Base-by-base conservation (phyloP, 805 yeast genomes). In the Brettanomyces custersianus region DNA sequence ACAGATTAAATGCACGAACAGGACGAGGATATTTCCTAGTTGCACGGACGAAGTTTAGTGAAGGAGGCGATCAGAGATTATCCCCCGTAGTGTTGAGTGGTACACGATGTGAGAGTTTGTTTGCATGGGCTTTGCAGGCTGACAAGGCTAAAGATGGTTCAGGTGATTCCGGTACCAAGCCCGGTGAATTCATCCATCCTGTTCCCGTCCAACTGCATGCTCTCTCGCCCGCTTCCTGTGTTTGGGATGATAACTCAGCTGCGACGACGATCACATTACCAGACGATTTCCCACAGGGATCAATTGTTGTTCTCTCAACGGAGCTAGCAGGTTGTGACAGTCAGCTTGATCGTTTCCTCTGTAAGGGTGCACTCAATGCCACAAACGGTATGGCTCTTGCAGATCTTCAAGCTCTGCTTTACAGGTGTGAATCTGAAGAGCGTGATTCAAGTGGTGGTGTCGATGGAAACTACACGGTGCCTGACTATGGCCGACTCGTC, bases 11-110 rank as follows among this genome's bases (percentile, higher is more conserved):
- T 53, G 80, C 94, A 0, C 71, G 75, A 44, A 77, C 86, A 2
- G 97, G 97, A 2, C 70, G 71, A 40, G 98, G 98, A 2, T 84
- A 82, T 74, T 86, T 83, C 47, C 65, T 92, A 48, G 72, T 90
- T 49, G 95, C 96, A 0, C 73, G 96, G 52, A 76, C 92, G 2
- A 86, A 85, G 52, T 92, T 92, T 47, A 46, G 52, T 31, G 44
- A 55, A 20, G 28, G 28, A 8, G 62, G 59, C 1, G 60, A 62
- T 15, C 88, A 82, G 54, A 50, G 54, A 22, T 53, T 81, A 34
- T 67, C 74, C 1, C 85, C 88, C 0, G 66, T 72, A 9, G 57
- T 60, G 2, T 58, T 83, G 35, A 66, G 68, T 29, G 88, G 87
- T 3, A 75, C 85, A 0, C 65, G 56, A 15, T 82, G 71, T 15